Evolutionary conservation across 1,284 basidiomycete genomes (phyloP).

Genomic region (Apiotrichum siamense): DNA sequence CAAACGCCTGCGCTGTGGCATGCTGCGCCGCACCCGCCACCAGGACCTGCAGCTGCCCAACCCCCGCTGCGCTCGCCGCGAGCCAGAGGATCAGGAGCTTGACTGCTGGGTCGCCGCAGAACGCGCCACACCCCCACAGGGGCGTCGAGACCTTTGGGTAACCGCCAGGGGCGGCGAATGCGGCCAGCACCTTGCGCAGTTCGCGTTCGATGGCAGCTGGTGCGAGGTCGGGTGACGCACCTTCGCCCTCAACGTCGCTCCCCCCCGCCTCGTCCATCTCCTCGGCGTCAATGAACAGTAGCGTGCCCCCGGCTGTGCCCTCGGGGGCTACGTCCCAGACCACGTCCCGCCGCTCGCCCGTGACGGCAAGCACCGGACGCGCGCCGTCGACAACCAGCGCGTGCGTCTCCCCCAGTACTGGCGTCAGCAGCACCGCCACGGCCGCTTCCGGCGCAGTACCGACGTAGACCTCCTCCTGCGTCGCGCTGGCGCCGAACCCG

Average conservation of each 20-base stretch:
- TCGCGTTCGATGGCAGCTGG: background rate
- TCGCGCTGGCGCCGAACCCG: conserved; percentile 1
- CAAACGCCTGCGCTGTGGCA: too few relatives aligned
- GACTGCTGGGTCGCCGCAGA: background rate
- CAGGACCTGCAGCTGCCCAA: too few relatives aligned
- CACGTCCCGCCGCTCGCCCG: background rate
- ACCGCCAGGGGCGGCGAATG: background rate
- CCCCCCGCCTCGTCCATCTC: background rate
- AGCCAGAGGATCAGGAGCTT: background rate
- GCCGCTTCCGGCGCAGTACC: background rate
- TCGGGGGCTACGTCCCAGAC: background rate
- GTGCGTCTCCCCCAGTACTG: background rate
- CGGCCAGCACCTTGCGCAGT: background rate
- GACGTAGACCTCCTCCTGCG: background rate
- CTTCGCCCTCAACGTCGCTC: too few relatives aligned
- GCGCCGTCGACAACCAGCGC: background rate
- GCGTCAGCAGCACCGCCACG: background rate
- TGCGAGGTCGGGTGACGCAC: background rate
- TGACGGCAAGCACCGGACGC: background rate
- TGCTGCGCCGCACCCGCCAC: too few relatives aligned
- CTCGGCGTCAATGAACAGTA: background rate
- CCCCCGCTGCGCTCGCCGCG: too few relatives aligned
- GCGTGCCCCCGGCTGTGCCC: background rate
- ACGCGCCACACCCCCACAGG: conserved; percentile 3
- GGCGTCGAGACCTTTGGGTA: background rate